Percentiles rank a stretch among this genome's conserved stretches.
phyloP scores from a whole-genome alignment of 177 flowering plant genomes.

The Tripterygium wilfordii region DNA sequence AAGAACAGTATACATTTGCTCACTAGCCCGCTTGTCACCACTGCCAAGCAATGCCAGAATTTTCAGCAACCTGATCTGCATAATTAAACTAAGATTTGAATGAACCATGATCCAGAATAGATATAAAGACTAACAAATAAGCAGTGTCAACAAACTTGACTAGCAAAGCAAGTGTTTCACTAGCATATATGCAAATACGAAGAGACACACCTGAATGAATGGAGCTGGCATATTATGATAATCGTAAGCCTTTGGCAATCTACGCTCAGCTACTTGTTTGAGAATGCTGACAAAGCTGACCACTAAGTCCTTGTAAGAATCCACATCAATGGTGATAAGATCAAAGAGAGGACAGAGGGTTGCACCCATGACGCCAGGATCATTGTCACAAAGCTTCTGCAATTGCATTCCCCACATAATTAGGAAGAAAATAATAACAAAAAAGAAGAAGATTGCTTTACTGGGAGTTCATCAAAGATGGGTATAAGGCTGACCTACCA shows the following conservation, averaged over 20 bases:
- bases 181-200: neutral
- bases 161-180: no score
- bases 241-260: conserved; percentile 90
- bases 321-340: conserved; percentile 63
- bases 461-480: no score
- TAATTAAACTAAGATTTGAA: conserved; percentile 8
- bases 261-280: conserved; percentile 92
- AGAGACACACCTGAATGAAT: conserved; percentile 73
- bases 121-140: neutral
- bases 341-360: conserved; percentile 92
- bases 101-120: conserved; percentile 1
- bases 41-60: conserved; percentile 81
- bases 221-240: conserved; percentile 99
- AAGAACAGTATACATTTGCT: conserved; percentile 79
- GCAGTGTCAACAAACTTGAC: no score
- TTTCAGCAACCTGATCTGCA: conserved; percentile 90
- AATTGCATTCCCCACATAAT: conserved; percentile 14
- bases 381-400: conserved; percentile 92
- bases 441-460: no score
- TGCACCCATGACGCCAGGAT: conserved; percentile 99
- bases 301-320: conserved; percentile 73
- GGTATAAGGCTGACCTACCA: conserved; percentile 32
- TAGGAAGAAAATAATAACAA: no score
- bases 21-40: conserved; percentile 92
- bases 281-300: conserved; percentile 88